These are phyloP conservation scores for Periglandula ipomoeae DNA, from an alignment of 2,329 filamentous ascomycete species.

Conservation along the genomic window DNA sequence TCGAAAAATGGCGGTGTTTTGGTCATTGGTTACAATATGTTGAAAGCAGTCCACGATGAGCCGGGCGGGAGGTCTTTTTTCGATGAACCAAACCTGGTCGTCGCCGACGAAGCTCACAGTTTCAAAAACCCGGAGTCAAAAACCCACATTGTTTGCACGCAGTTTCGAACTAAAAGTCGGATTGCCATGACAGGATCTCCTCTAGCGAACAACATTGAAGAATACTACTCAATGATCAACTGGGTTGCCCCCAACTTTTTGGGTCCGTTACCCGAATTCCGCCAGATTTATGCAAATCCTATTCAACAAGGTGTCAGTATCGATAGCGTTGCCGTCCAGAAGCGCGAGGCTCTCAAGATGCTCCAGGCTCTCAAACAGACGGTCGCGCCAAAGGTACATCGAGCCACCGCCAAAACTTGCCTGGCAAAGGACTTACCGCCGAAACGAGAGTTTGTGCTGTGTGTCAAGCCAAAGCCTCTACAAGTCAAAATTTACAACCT, in stretches of 20 bases:
- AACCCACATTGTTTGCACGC: constrained; percentile 42
- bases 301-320: constrained; percentile 63
- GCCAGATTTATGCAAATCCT: constrained; percentile 57
- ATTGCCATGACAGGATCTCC: constrained; percentile 85
- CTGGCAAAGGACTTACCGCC: constrained; percentile 58
- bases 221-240: constrained; percentile 81
- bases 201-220: constrained; percentile 71
- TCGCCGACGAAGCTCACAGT: constrained; percentile 78
- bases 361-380: constrained; percentile 62
- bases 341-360: constrained; percentile 52
- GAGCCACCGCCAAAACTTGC: constrained; percentile 56
- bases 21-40: constrained; percentile 66
- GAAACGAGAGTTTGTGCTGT: constrained; percentile 78
- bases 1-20: constrained; percentile 57
- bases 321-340: constrained; percentile 50
- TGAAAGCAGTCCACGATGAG: constrained; percentile 35
- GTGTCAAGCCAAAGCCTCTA: constrained; percentile 55
- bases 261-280: constrained; percentile 60
- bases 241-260: constrained; percentile 79
- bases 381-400: constrained; percentile 69
- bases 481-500: constrained; percentile 55
- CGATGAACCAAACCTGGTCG: constrained; percentile 57
- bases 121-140: constrained; percentile 58
- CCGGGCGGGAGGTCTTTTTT: constrained; percentile 39
- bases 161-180: constrained; percentile 58